phyloP scores from a whole-genome alignment of 1,284 basidiomycete species.

The Nidula niveotomentosa region DNA sequence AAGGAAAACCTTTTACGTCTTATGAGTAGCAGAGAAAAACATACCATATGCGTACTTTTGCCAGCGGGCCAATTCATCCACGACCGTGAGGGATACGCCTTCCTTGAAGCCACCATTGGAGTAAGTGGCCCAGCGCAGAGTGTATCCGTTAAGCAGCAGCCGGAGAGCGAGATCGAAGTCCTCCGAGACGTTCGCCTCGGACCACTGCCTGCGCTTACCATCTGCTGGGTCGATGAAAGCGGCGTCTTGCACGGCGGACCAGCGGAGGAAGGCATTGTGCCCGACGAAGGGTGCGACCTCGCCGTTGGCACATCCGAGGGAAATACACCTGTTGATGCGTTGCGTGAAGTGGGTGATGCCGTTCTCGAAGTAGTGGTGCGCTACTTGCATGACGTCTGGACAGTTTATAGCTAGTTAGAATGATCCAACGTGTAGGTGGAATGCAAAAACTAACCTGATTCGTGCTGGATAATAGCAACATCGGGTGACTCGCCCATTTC shows the following conservation, averaged over 20 bases:
- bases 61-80: slow-evolving; percentile 85
- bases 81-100: slow-evolving; percentile 80
- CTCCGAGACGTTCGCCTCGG: slow-evolving; percentile 83
- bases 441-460: slow-evolving; percentile 48
- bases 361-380: slow-evolving; percentile 85
- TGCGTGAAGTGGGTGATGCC: slow-evolving; percentile 84
- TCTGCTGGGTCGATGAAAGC: slow-evolving; percentile 70
- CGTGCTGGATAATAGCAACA: slow-evolving; percentile 84
- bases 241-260: slow-evolving; percentile 83
- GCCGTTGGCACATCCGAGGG: slow-evolving; percentile 74
- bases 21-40: neutral
- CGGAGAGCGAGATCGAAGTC: slow-evolving; percentile 78
- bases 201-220: slow-evolving; percentile 74
- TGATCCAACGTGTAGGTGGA: neutral
- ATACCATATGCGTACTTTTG: slow-evolving; percentile 73
- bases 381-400: slow-evolving; percentile 82
- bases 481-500: slow-evolving; percentile 80
- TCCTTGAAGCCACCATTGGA: slow-evolving; percentile 82
- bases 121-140: slow-evolving; percentile 84
- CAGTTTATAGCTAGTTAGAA: neutral
- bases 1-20: no score
- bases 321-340: slow-evolving; percentile 77
- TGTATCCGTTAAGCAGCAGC: slow-evolving; percentile 67
- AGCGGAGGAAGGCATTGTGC: slow-evolving; percentile 88
- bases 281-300: slow-evolving; percentile 88